Conservation (phyloP, 2,329 filamentous ascomycete genomes). For the Aspergillus chevalieri region DNA sequence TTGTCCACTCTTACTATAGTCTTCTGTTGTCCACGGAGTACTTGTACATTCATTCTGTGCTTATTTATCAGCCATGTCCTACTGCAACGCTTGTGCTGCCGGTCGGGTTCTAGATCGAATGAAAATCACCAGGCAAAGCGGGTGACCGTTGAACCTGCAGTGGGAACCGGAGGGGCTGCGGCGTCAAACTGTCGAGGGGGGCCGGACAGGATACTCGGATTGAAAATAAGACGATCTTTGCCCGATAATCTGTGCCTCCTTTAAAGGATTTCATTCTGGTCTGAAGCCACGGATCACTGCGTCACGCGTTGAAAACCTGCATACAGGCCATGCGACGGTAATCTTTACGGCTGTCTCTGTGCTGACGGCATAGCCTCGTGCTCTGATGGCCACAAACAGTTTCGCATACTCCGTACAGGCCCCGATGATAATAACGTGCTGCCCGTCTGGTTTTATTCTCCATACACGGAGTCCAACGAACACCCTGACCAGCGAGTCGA, state of each 20-base stretch:
- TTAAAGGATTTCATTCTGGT: background rate
- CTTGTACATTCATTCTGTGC: background rate
- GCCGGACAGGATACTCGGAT: background rate
- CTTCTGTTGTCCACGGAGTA: background rate
- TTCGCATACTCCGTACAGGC: no score
- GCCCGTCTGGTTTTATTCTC: no score
- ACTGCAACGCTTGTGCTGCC: background rate
- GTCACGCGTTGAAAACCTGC: no score
- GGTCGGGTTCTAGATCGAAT: background rate
- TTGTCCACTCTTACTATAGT: background rate
- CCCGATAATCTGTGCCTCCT: background rate
- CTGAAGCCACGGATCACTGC: constrained; percentile 1
- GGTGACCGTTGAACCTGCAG: background rate
- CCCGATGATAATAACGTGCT: no score
- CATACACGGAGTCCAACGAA: no score
- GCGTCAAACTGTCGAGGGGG: background rate
- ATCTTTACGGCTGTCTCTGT: no score
- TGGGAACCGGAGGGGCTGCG: background rate
- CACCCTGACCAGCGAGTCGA: background rate
- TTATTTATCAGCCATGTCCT: background rate
- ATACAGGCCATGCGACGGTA: no score
- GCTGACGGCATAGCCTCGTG: no score
- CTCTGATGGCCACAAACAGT: no score
- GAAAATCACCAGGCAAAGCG: background rate
- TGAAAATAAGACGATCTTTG: background rate